Evolutionary conservation across 108 stramenopile species (phyloP).

Genomic region (Discostella stelligeroides): DNA sequence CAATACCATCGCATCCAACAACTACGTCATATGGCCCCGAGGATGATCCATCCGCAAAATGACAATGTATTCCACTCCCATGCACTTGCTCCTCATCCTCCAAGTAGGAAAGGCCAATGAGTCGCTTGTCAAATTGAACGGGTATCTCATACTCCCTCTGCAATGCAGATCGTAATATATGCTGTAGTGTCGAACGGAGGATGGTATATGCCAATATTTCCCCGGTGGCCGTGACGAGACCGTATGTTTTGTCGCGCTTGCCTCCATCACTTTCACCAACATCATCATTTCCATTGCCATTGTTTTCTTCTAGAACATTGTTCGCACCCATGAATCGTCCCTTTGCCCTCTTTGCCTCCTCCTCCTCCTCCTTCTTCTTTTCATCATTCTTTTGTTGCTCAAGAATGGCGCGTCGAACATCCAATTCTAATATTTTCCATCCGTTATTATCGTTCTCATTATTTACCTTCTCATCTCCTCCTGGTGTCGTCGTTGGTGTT

Average conservation of each 20-base stretch:
- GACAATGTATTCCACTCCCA: slow-evolving; percentile 46
- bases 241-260: background rate
- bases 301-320: too few species aligned
- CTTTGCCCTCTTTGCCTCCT: slow-evolving; percentile 21
- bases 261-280: too few species aligned
- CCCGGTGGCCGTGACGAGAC: slow-evolving; percentile 30
- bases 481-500: too few species aligned
- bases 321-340: too few species aligned
- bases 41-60: slow-evolving; percentile 62
- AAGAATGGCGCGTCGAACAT: slow-evolving; percentile 52
- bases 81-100: slow-evolving; percentile 4
- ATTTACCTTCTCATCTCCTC: slow-evolving; percentile 22
- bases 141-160: slow-evolving; percentile 23
- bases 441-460: slow-evolving; percentile 16
- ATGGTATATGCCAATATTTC: slow-evolving; percentile 67
- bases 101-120: slow-evolving; percentile 45
- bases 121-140: slow-evolving; percentile 57
- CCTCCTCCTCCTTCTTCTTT: background rate
- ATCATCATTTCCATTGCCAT: background rate
- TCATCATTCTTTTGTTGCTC: too few species aligned
- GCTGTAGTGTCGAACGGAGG: slow-evolving; percentile 72
- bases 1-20: too few species aligned
- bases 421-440: slow-evolving; percentile 58
- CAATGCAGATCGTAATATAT: slow-evolving; percentile 55
- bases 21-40: too few species aligned